Conservation (phyloP, 2,329 filamentous ascomycete genomes). For the Chrysoporthe cubensis region DNA sequence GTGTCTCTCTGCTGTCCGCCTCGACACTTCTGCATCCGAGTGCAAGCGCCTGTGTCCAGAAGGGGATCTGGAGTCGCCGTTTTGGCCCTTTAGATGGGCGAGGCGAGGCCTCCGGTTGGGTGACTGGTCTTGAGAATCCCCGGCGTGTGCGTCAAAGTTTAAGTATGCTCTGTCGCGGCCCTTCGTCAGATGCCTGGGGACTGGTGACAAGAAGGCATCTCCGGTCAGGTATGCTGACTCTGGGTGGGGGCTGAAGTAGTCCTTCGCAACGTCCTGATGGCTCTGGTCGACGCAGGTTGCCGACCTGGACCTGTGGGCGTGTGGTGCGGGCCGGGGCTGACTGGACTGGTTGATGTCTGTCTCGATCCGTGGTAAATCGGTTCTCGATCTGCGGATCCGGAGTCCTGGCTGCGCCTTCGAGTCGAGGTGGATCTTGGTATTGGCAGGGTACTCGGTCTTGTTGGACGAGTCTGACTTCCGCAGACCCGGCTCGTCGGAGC, state of each 20-base stretch:
- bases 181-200: slow-evolving; percentile 45
- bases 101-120: slow-evolving; percentile 15
- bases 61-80: slow-evolving; percentile 25
- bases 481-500: slow-evolving; percentile 6
- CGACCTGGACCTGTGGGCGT: slow-evolving; percentile 39
- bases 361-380: slow-evolving; percentile 51
- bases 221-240: slow-evolving; percentile 35
- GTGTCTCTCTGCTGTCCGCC: slow-evolving; percentile 24
- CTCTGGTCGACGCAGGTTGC: slow-evolving; percentile 35
- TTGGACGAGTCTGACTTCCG: slow-evolving; percentile 27
- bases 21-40: slow-evolving; percentile 32
- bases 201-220: slow-evolving; percentile 46
- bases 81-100: slow-evolving; percentile 29
- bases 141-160: slow-evolving; percentile 32
- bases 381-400: slow-evolving; percentile 41
- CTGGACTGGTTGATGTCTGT: slow-evolving; percentile 42
- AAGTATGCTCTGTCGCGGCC: slow-evolving; percentile 50
- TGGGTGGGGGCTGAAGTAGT: slow-evolving; percentile 38
- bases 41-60: slow-evolving; percentile 40
- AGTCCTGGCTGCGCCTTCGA: slow-evolving; percentile 32
- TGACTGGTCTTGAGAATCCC: slow-evolving; percentile 24
- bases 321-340: slow-evolving; percentile 37
- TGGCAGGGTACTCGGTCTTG: slow-evolving; percentile 44
- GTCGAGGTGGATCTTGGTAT: slow-evolving; percentile 43
- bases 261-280: slow-evolving; percentile 34